These are phyloP conservation scores for Globisporangium alternatum DNA, from an alignment of 352 stramenopile species.

Conservation along the genomic window DNA sequence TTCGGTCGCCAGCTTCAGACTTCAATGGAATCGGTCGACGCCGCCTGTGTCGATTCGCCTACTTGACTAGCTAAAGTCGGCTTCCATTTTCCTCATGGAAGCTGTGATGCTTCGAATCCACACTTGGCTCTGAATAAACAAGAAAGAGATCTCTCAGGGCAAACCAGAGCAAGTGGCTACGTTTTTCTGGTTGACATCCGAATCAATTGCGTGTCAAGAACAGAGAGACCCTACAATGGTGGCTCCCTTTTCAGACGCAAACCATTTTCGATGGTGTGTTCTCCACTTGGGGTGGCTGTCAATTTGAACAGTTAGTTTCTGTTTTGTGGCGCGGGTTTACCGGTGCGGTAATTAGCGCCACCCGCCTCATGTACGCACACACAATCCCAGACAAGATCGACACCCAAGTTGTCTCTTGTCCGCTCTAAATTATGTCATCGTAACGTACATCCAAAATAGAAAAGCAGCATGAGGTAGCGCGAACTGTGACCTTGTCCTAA, in stretches of 20 bases:
- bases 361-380: not conserved
- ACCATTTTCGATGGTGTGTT: not conserved
- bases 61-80: too few relatives aligned
- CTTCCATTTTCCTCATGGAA: not conserved
- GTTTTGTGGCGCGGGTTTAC: too few relatives aligned
- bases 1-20: constrained; percentile 6
- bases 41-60: constrained; percentile 2
- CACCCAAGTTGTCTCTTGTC: not conserved
- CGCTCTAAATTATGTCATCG: too few relatives aligned
- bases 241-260: not conserved
- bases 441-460: too few relatives aligned
- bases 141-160: not conserved
- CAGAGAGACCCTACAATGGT: not conserved
- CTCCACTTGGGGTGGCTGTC: too few relatives aligned
- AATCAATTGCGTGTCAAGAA: too few relatives aligned
- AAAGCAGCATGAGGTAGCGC: too few relatives aligned
- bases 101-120: not conserved
- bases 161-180: not conserved
- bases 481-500: too few relatives aligned
- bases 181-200: not conserved
- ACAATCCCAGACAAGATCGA: not conserved
- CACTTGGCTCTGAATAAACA: not conserved
- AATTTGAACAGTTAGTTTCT: too few relatives aligned
- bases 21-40: constrained; percentile 13
- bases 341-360: too few relatives aligned